Evolutionary conservation across 2,329 filamentous ascomycete genomes (phyloP).

Genomic region (Colletotrichum tofieldiae): DNA sequence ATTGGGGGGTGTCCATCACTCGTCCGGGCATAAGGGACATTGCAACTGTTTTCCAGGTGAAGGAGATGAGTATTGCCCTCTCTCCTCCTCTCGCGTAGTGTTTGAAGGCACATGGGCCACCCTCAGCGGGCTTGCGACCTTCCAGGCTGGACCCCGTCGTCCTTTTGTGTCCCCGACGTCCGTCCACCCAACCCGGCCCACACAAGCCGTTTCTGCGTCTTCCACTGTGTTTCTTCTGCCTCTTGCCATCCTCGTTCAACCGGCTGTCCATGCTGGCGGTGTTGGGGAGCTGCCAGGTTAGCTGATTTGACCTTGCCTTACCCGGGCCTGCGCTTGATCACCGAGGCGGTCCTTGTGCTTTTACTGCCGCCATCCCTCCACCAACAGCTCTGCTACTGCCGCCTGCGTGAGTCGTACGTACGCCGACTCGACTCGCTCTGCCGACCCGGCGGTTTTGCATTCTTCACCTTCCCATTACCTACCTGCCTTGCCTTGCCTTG

Average conservation of each 20-base stretch:
- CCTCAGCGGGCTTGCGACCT: not conserved
- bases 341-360: not conserved
- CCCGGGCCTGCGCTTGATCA: not conserved
- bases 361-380: conserved; percentile 31
- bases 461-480: conserved; percentile 10
- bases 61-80: not conserved
- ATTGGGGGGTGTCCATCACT: not conserved
- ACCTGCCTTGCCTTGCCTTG: not conserved
- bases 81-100: not conserved
- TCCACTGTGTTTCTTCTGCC: not conserved
- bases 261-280: not conserved
- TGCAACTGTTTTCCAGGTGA: not conserved
- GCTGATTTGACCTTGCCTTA: not conserved
- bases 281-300: not conserved
- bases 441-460: conserved; percentile 6
- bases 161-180: conserved; percentile 9
- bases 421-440: conserved; percentile 26
- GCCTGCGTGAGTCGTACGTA: conserved; percentile 31
- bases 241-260: not conserved
- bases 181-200: conserved; percentile 23
- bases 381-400: conserved; percentile 25
- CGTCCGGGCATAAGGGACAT: not conserved
- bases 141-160: conserved; percentile 19
- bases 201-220: conserved; percentile 20
- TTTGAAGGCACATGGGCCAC: conserved; percentile 4